Evolutionary conservation across 495 filamentous ascomycete species (phyloP), one percentile per base, ranked within the genome.

Genomic region (Collariella sp.): DNA sequence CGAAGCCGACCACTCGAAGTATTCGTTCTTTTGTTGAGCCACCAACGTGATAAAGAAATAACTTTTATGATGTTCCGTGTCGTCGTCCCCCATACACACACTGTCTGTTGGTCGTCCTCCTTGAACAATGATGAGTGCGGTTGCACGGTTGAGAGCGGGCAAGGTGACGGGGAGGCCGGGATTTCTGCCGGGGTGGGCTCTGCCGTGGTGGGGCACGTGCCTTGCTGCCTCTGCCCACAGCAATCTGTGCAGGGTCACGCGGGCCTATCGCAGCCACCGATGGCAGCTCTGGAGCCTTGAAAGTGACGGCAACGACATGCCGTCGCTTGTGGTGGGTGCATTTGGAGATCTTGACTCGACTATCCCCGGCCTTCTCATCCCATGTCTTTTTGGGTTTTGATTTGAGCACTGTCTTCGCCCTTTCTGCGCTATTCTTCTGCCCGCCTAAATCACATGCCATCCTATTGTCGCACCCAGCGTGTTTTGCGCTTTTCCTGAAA

Each of bases 231-330:
- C 26, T 44, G 29, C 16, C 43, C 11, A 13, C 23, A 40, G 53
- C 58, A 66, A 55, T 58, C 58, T 62, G 54, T 61, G 62, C 46
- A 50, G 58, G 63, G 61, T 66, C 65, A 66, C 65, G 61, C 63
- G 53, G 38, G 63, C 59, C 57, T 64, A 66, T 65, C 63, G 56
- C 55, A 46, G 23, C 55, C 52, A 50, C 34, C 61, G 61, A 64
- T 64, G 60, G 64, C 58, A 54, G 55, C 36, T 48, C 53, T 43
- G 55, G 55, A 33, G 10, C 55, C 56, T 44, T 19, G 46, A 62
- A 55, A 56, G 52, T 52, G 52, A 59, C 52, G 34, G 49, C 53
- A 43, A 46, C 55, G 53, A 29, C 45, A 49, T 24, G 20, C 47
- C 1, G 33, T 10, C n/a, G 22, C 36, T 38, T 42, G n/a, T n/a